Percentiles rank a stretch among this genome's conserved stretches.
phyloP scores from a whole-genome alignment of 176 grass and related monocot species.

The Echinochloa phyllopogon region DNA sequence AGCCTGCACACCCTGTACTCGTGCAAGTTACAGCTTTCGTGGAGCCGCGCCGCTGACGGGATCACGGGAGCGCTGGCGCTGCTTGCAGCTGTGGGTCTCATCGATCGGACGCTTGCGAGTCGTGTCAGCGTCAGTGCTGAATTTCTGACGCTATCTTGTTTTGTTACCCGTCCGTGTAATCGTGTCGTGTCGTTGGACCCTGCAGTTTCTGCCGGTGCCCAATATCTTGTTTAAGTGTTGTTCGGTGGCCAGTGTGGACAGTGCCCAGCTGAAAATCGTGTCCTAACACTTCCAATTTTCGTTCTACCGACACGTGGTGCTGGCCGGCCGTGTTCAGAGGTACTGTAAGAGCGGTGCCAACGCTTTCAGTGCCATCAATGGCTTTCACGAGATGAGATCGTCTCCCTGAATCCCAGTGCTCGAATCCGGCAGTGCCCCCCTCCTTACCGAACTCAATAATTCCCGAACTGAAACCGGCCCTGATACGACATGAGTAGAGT shows the following conservation, averaged over 20 bases:
- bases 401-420: constrained; percentile 12
- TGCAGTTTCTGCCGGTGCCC: neutral
- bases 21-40: constrained; percentile 37
- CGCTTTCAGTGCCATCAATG: constrained; percentile 41
- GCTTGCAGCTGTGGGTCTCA: neutral
- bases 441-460: constrained; percentile 35
- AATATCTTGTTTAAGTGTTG: neutral
- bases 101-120: neutral
- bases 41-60: constrained; percentile 25
- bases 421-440: neutral
- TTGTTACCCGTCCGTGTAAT: neutral
- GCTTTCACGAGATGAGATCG: constrained; percentile 5
- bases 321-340: neutral
- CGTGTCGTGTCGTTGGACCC: neutral
- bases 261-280: neutral
- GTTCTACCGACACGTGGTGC: neutral
- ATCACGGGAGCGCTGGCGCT: neutral
- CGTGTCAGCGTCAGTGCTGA: constrained; percentile 3
- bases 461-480: constrained; percentile 37
- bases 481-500: constrained; percentile 28
- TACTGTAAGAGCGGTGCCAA: neutral
- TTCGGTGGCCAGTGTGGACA: neutral
- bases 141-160: neutral
- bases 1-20: constrained; percentile 28
- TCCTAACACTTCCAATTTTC: neutral